phyloP scores from a whole-genome alignment of 1,284 basidiomycete genomes.

The Ceratorhiza oryzae-sativae region DNA sequence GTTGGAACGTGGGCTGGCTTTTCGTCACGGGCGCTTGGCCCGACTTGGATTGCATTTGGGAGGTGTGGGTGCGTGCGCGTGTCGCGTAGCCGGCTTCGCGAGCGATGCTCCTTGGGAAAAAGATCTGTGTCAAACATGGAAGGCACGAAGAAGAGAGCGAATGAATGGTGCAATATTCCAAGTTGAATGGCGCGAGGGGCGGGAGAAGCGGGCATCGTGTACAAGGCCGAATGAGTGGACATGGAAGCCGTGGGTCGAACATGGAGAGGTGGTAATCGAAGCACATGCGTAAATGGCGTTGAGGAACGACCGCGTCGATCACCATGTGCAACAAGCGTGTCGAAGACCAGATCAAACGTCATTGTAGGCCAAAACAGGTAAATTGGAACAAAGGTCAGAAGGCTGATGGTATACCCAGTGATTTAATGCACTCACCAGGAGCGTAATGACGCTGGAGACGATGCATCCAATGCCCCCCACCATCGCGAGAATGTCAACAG shows the following conservation, averaged over 20 bases:
- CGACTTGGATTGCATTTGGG: conserved; percentile 11
- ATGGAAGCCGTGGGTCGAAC: background rate
- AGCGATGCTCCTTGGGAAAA: conserved; percentile 36
- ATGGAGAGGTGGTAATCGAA: background rate
- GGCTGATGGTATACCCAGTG: background rate
- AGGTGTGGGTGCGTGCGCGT: conserved; percentile 10
- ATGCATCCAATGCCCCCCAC: conserved; percentile 72
- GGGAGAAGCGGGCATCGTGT: background rate
- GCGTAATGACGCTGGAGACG: conserved; percentile 75
- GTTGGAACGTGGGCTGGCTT: background rate
- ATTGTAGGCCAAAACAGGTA: background rate
- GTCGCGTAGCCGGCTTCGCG: conserved; percentile 33
- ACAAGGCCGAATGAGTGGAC: too few species aligned
- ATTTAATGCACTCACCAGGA: conserved; percentile 60
- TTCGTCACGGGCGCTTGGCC: background rate
- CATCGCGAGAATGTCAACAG: conserved; percentile 69
- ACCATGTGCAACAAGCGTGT: background rate
- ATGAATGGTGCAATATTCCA: background rate
- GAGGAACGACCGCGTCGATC: background rate
- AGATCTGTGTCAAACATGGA: conserved; percentile 18
- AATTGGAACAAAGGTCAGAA: background rate
- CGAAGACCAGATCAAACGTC: background rate
- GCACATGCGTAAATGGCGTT: background rate
- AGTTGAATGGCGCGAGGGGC: too few species aligned
- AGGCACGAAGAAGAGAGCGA: background rate